A percentile compares a stretch with the other conserved stretches of the same genome.
phyloP scores from a whole-genome alignment of 768 basidiomycete species.

The Calvatia gigantea region DNA sequence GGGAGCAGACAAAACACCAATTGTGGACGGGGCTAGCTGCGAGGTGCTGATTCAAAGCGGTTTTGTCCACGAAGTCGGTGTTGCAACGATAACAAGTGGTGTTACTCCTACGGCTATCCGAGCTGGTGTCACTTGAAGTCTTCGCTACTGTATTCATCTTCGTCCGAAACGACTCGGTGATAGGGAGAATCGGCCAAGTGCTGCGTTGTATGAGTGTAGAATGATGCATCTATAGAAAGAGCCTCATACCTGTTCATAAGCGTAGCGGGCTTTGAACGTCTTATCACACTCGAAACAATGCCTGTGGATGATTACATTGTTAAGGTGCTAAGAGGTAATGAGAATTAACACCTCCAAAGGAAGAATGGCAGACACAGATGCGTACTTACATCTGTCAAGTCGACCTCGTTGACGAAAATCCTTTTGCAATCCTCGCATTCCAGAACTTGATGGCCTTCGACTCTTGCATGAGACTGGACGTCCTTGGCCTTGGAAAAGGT shows the following conservation, averaged over 20 bases:
- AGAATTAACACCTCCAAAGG: not conserved
- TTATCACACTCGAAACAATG: not conserved
- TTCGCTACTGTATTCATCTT: not conserved
- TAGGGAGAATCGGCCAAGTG: not conserved
- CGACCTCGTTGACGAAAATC: not conserved
- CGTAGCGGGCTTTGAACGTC: not conserved
- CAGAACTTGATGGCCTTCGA: slow-evolving; percentile 1
- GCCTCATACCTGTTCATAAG: not conserved
- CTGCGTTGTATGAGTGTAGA: not conserved
- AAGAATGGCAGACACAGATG: not conserved
- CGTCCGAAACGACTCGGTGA: not conserved
- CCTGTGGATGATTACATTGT: not conserved
- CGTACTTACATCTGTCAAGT: not conserved
- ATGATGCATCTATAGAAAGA: not conserved
- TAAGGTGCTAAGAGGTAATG: not conserved
- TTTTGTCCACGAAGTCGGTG: not conserved
- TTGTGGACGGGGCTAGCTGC: not conserved
- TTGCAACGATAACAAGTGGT: slow-evolving; percentile 4
- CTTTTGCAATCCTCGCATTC: slow-evolving; percentile 6
- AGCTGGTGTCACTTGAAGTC: too few relatives aligned
- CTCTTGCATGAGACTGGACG: slow-evolving; percentile 10
- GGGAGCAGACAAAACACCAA: slow-evolving; percentile 17
- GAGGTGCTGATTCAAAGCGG: not conserved
- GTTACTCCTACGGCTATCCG: too few relatives aligned
- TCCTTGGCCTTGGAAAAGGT: not conserved